Percentiles rank a stretch among this genome's conserved stretches.
Evolutionary conservation across 1,284 basidiomycete species (phyloP).

Genomic region (Moesziomyces parantarcticus): DNA sequence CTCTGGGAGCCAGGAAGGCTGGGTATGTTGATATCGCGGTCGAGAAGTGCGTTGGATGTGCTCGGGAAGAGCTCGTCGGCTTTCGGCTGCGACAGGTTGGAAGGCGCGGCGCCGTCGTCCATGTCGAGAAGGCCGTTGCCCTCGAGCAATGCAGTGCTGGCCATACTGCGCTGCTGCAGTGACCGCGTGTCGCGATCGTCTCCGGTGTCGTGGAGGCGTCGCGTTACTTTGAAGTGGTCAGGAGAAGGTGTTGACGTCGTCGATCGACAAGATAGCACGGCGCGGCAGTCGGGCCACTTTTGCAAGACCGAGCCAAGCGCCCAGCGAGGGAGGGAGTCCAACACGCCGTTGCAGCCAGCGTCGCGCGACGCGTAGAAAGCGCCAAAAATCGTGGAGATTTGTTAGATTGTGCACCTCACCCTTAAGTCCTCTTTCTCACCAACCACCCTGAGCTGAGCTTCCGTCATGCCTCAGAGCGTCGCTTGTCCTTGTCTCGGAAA

Average conservation of each 20-base stretch:
- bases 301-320: background rate
- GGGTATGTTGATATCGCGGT: constrained; percentile 24
- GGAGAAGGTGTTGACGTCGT: background rate
- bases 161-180: constrained; percentile 9
- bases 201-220: too few relatives aligned
- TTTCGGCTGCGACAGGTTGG: constrained; percentile 17
- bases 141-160: constrained; percentile 20
- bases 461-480: too few relatives aligned
- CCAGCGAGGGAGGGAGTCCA: constrained; percentile 13
- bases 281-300: too few relatives aligned
- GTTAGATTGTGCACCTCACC: constrained; percentile 5
- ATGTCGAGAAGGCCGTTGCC: constrained; percentile 41
- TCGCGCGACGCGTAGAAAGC: constrained; percentile 44
- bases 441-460: too few relatives aligned
- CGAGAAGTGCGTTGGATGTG: constrained; percentile 15
- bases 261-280: background rate
- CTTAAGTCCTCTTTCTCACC: too few relatives aligned
- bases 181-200: too few relatives aligned
- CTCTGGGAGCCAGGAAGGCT: constrained; percentile 22
- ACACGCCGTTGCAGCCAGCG: constrained; percentile 19
- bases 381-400: background rate
- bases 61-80: constrained; percentile 30
- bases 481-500: background rate
- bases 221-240: too few relatives aligned
- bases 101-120: constrained; percentile 10